Percentiles rank a stretch among this genome's conserved stretches.
phyloP scores from a whole-genome alignment of 148 eudicot genomes.

The Persicaria maculosa region DNA sequence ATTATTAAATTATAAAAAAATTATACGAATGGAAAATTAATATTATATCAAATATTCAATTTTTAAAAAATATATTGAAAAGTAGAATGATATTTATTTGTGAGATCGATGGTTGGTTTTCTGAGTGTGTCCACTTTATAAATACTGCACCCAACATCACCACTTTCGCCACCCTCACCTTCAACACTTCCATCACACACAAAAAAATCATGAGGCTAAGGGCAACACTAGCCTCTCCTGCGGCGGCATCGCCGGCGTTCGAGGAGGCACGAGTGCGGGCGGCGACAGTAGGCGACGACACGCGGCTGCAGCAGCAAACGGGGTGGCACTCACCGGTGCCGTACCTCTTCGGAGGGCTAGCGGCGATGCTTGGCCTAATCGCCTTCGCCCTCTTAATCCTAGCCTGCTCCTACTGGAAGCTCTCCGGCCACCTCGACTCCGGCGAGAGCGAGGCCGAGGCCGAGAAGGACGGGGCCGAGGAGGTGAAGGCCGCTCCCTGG shows the following conservation, averaged over 20 bases:
- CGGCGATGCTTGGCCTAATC: conserved; percentile 47
- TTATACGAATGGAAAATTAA: no score
- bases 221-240: conserved; percentile 10
- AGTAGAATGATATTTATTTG: no score
- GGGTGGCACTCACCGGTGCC: conserved; percentile 56
- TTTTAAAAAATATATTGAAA: no score
- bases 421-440: conserved; percentile 29
- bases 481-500: conserved; percentile 5
- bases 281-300: not conserved
- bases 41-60: no score
- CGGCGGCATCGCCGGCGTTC: conserved; percentile 9
- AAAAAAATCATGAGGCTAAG: conserved; percentile 18
- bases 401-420: conserved; percentile 49
- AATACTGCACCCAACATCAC: no score
- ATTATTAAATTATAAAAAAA: no score
- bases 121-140: no score
- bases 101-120: no score
- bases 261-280: not conserved
- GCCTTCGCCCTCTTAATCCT: conserved; percentile 46
- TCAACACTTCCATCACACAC: no score
- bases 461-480: not conserved
- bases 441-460: conserved; percentile 16
- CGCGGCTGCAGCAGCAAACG: conserved; percentile 20
- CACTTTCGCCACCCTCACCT: no score
- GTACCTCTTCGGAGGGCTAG: conserved; percentile 45